Evolutionary conservation across 768 basidiomycete species (phyloP), one percentile per base, ranked within the genome.

Genomic region (Suillus fuscotomentosus): DNA sequence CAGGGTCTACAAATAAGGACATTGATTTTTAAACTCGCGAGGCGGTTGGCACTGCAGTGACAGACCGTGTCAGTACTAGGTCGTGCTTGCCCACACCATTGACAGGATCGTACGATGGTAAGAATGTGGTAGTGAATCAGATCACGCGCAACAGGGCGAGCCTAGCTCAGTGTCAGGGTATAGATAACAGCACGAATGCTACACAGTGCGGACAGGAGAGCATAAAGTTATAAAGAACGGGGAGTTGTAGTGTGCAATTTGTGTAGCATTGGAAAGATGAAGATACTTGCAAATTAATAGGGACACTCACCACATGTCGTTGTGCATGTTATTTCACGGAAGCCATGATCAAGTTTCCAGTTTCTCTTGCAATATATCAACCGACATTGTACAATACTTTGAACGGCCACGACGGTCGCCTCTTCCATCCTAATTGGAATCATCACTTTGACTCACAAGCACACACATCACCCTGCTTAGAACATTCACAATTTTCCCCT

Each of bases 361-460:
- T 27, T 27, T 51, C 7, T 4, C 9, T 31, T 2, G 24, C 22
- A 48, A 13, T 45, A 45, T 45, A 45, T 45, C 31, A 31, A 51
- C 9, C 5, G 27, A 51, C 27, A 53, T 20, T n/a, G 8, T 8
- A 8, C 20, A 10, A 17, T 54, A 34, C 31, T 53, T 7, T 13
- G 53, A 20, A 54, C 31, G 20, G 11, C 5, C 31, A 1, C 6
- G 34, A 38, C 10, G 36, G 10, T 20, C 6, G 1, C 53, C 31
- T 54, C 50, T 51, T 5, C 17, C 51, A 10, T 13, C 20, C 17
- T n/a, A 3, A 34, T 14, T 31, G 10, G 15, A 53, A 10, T 20
- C 5, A 13, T 56, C 36, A 73, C 63, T 72, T 67, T 22, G 70
- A 69, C 54, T 61, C 69, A 27, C 72, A 73, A 6, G 61, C 42